Conservation (phyloP, 305 asterid species). For the Solanum chacoense region DNA sequence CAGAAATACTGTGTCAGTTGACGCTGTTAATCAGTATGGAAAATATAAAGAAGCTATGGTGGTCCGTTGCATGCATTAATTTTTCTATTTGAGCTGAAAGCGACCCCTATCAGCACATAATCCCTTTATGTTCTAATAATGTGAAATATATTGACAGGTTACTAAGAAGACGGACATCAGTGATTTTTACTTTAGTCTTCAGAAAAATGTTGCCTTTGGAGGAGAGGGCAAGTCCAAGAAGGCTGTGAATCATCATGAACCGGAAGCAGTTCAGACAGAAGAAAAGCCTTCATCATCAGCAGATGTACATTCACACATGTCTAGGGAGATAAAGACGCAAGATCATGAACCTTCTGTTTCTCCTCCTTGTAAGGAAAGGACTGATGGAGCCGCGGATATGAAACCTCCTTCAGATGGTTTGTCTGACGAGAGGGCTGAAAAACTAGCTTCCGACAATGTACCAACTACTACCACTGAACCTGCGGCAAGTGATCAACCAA, state of each 20-base stretch:
- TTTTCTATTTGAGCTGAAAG: not conserved
- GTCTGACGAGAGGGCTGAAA: conserved; percentile 19
- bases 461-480: conserved; percentile 15
- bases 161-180: conserved; percentile 69
- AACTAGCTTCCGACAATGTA: conserved; percentile 23
- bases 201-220: conserved; percentile 78
- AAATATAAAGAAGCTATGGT: not conserved
- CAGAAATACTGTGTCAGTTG: not conserved
- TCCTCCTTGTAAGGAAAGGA: conserved; percentile 27
- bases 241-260: conserved; percentile 29
- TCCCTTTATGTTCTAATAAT: not conserved
- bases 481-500: conserved; percentile 27
- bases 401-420: conserved; percentile 30
- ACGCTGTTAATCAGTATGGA: not conserved
- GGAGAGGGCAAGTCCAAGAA: conserved; percentile 32
- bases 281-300: conserved; percentile 21
- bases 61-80: not conserved
- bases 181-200: conserved; percentile 72
- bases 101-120: not conserved
- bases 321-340: conserved; percentile 17
- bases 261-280: conserved; percentile 21
- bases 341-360: conserved; percentile 22
- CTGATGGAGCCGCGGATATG: conserved; percentile 9
- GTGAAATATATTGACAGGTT: conserved; percentile 34
- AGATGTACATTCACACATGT: conserved; percentile 17